These are phyloP conservation scores for Malassezia cuniculi DNA, from an alignment of 1,284 basidiomycete species.

Conservation along the genomic window DNA sequence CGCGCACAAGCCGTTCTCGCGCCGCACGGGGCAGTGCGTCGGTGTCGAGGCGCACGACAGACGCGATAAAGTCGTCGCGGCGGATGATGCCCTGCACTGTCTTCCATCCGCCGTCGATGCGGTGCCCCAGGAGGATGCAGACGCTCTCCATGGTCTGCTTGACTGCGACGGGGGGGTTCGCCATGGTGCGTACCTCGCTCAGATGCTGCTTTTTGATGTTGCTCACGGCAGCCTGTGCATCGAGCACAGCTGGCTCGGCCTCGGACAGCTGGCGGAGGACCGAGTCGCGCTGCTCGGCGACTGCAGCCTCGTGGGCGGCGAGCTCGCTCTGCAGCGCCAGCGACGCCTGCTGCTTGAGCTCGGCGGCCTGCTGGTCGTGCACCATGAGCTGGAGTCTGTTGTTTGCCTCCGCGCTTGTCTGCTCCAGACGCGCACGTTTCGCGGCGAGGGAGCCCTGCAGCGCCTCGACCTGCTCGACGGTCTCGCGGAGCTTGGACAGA, in stretches of 20 bases:
- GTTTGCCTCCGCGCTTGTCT: constrained; percentile 88
- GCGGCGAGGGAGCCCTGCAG: constrained; percentile 85
- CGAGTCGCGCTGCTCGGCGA: constrained; percentile 70
- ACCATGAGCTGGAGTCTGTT: constrained; percentile 97
- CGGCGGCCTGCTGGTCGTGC: constrained; percentile 91
- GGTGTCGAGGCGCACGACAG: constrained; percentile 95
- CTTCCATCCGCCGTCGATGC: constrained; percentile 82
- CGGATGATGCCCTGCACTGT: constrained; percentile 92
- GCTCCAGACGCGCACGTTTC: constrained; percentile 80
- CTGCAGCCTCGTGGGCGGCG: constrained; percentile 76
- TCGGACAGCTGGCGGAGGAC: constrained; percentile 93
- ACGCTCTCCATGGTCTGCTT: constrained; percentile 98
- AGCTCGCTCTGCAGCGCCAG: constrained; percentile 89
- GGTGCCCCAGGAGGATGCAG: constrained; percentile 91
- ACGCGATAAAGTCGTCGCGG: constrained; percentile 89
- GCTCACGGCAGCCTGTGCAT: constrained; percentile 86
- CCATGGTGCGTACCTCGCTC: constrained; percentile 95
- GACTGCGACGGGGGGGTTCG: constrained; percentile 93
- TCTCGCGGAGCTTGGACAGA: constrained; percentile 88
- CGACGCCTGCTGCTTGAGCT: constrained; percentile 91
- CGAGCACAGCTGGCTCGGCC: constrained; percentile 89
- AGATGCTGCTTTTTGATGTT: constrained; percentile 95
- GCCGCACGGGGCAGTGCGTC: constrained; percentile 73
- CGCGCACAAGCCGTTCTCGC: constrained; percentile 81
- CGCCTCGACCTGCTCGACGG: constrained; percentile 64